phyloP scores from a whole-genome alignment of 176 grass and related monocot genomes.

The Puya raimondii region DNA sequence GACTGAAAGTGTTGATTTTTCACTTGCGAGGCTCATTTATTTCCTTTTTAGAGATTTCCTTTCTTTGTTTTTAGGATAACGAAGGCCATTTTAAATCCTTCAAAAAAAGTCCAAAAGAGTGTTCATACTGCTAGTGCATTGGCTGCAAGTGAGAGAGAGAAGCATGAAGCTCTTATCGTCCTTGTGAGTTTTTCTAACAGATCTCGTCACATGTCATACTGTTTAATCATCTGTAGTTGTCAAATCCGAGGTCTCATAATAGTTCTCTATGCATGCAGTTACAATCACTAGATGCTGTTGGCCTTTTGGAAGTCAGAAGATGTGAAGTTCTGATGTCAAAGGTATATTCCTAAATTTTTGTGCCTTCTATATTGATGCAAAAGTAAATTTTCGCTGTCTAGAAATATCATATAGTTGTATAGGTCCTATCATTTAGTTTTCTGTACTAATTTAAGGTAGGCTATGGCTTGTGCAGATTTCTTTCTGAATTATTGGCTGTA shows the following conservation, averaged over 20 bases:
- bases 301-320: constrained; percentile 37
- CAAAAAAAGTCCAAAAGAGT: constrained; percentile 30
- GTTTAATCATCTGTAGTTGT: background rate
- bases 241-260: constrained; percentile 8
- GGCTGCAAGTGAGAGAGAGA: constrained; percentile 17
- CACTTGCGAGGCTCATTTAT: background rate
- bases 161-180: constrained; percentile 26
- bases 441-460: too few species aligned
- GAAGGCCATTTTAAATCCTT: constrained; percentile 36
- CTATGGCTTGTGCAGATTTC: background rate
- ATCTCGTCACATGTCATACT: background rate
- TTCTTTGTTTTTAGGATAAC: constrained; percentile 48
- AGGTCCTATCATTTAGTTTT: too few species aligned
- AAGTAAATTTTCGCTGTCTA: constrained; percentile 4
- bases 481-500: background rate
- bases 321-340: constrained; percentile 23
- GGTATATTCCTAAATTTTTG: constrained; percentile 34
- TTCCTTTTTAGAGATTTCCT: constrained; percentile 11
- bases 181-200: constrained; percentile 47
- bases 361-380: background rate
- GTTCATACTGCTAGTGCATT: constrained; percentile 5
- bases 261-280: constrained; percentile 39
- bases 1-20: background rate
- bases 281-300: constrained; percentile 55
- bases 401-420: constrained; percentile 6